These are phyloP conservation scores for Xylaria sp. DNA, from an alignment of 2,329 filamentous ascomycete genomes.

Conservation along the genomic window DNA sequence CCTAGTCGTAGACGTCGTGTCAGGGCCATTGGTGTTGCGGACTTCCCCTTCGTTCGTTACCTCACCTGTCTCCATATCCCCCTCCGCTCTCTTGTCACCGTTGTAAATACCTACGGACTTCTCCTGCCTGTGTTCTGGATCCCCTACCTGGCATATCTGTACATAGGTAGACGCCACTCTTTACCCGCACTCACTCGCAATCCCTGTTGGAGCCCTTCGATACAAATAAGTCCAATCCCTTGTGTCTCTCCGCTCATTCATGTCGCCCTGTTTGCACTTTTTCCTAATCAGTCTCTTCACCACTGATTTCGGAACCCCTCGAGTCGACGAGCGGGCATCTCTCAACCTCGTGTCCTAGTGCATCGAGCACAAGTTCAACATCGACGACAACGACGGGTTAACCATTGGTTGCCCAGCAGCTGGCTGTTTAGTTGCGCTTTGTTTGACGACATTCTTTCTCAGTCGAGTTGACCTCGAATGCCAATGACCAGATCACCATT, in stretches of 20 bases:
- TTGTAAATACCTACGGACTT: constrained; percentile 29
- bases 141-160: constrained; percentile 24
- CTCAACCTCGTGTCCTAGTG: constrained; percentile 9
- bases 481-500: constrained; percentile 24
- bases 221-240: constrained; percentile 23
- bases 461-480: constrained; percentile 44
- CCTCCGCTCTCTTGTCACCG: constrained; percentile 6
- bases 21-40: constrained; percentile 28
- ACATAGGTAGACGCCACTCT: constrained; percentile 31
- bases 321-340: constrained; percentile 10
- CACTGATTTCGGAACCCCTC: neutral
- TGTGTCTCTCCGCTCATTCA: constrained; percentile 30
- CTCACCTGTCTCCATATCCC: constrained; percentile 13
- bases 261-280: constrained; percentile 24
- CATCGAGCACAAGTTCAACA: constrained; percentile 12
- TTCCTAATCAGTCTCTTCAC: constrained; percentile 12
- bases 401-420: constrained; percentile 37
- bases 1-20: constrained; percentile 22
- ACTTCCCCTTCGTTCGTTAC: constrained; percentile 27
- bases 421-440: constrained; percentile 43
- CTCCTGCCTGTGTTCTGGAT: constrained; percentile 18
- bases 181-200: constrained; percentile 15
- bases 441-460: constrained; percentile 34
- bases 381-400: constrained; percentile 6
- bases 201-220: constrained; percentile 22